Evolutionary conservation across 2,329 filamentous ascomycete species (phyloP).

Genomic region (Xylariaceae sp.): DNA sequence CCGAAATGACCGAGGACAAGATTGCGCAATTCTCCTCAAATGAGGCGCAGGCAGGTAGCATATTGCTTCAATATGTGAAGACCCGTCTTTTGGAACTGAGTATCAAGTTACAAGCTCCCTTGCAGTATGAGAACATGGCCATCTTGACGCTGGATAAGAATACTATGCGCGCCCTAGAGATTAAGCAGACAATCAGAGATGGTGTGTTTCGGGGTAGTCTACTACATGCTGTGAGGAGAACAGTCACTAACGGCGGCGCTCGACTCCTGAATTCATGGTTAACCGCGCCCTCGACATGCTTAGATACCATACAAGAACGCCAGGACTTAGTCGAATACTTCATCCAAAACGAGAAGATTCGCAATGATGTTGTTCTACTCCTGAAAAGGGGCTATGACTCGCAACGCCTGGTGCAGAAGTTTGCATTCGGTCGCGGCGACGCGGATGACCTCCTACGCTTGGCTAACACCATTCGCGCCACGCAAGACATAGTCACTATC

Average conservation of each 20-base stretch:
- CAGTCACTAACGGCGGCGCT: conserved; percentile 86
- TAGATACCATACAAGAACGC: conserved; percentile 70
- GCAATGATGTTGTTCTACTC: conserved; percentile 63
- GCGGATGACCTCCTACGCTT: conserved; percentile 83
- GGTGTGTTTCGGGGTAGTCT: conserved; percentile 75
- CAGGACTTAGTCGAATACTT: conserved; percentile 79
- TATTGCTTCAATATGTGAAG: conserved; percentile 79
- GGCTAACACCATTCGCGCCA: conserved; percentile 72
- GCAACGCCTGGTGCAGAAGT: conserved; percentile 86
- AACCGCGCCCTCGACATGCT: conserved; percentile 85
- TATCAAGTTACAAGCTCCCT: conserved; percentile 78
- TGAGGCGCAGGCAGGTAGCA: conserved; percentile 72
- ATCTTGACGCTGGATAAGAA: conserved; percentile 90
- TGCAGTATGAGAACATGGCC: conserved; percentile 66
- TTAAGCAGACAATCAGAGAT: conserved; percentile 80
- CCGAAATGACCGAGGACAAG: conserved; percentile 53
- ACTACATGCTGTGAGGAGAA: conserved; percentile 81
- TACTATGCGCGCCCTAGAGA: conserved; percentile 82
- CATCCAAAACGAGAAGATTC: conserved; percentile 58
- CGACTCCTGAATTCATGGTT: conserved; percentile 79
- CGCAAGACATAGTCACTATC: conserved; percentile 56
- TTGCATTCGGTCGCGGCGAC: conserved; percentile 86
- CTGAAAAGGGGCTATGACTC: conserved; percentile 77
- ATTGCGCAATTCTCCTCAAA: conserved; percentile 54
- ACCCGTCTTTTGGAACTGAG: conserved; percentile 70